Evolutionary conservation across 768 basidiomycete species (phyloP).

Genomic region (Pholiota molesta): DNA sequence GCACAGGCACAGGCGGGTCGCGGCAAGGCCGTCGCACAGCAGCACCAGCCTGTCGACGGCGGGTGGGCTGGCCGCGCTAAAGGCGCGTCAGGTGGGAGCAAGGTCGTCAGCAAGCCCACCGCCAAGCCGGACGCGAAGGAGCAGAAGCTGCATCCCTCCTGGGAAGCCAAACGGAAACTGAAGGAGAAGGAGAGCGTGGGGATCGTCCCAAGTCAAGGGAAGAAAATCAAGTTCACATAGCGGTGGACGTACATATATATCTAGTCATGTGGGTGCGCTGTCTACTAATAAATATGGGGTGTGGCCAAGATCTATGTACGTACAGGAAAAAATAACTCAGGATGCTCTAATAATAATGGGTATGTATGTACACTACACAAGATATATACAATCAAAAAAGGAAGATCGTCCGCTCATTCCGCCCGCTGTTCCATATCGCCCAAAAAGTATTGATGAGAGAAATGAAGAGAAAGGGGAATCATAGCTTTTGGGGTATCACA

Average conservation of each 20-base stretch:
- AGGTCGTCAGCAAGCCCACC: constrained; percentile 8
- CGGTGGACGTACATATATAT: constrained; percentile 2
- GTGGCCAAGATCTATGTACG: neutral
- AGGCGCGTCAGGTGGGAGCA: constrained; percentile 7
- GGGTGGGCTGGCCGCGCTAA: constrained; percentile 31
- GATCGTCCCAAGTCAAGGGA: constrained; percentile 73
- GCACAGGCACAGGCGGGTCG: constrained; percentile 8
- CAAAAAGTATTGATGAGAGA: neutral
- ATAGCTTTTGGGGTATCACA: neutral
- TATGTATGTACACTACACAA: neutral
- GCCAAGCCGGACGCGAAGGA: constrained; percentile 28
- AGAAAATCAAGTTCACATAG: constrained; percentile 75
- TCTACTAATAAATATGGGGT: neutral
- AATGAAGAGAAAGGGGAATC: too few species aligned
- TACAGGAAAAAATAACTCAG: neutral
- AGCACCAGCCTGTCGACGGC: constrained; percentile 25
- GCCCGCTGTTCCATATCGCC: neutral
- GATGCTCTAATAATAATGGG: neutral
- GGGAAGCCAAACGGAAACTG: constrained; percentile 89
- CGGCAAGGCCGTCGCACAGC: constrained; percentile 20
- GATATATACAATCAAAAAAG: neutral
- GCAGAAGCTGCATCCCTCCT: constrained; percentile 83
- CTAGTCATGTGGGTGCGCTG: constrained; percentile 18
- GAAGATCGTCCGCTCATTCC: neutral
- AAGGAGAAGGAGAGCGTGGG: constrained; percentile 70